Evolutionary conservation across 192 early-diverging fungal genomes (phyloP).

Genomic region (Backusella westeae): DNA sequence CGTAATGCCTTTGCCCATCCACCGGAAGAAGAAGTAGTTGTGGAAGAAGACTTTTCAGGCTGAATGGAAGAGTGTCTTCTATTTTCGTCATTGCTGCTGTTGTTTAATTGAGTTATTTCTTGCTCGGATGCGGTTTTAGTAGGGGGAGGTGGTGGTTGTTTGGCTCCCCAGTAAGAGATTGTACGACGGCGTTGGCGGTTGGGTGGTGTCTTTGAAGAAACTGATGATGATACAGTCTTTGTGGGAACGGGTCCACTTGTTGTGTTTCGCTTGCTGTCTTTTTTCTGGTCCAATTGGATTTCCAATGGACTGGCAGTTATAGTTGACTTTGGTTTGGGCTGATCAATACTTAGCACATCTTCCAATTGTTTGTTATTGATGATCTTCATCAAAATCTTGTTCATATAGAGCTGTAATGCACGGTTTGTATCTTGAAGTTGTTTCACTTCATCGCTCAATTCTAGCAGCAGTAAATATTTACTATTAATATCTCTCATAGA

Average conservation of each 20-base stretch:
- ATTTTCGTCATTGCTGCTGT: background rate
- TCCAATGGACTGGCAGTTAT: background rate
- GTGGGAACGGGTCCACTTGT: slow-evolving; percentile 16
- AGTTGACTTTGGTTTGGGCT: slow-evolving; percentile 25
- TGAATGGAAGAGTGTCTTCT: background rate
- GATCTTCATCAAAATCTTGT: slow-evolving; percentile 76
- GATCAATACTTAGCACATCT: slow-evolving; percentile 44
- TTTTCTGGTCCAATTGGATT: background rate
- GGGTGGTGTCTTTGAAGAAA: background rate
- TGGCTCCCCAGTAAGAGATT: slow-evolving; percentile 37
- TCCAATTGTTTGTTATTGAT: slow-evolving; percentile 55
- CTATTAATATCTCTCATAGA: background rate
- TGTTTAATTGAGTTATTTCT: background rate
- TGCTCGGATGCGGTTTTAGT: background rate
- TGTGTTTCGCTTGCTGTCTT: background rate
- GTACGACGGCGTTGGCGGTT: slow-evolving; percentile 33
- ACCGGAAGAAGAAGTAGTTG: background rate
- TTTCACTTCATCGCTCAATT: slow-evolving; percentile 58
- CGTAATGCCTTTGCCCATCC: slow-evolving; percentile 34
- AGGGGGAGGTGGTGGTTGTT: slow-evolving; percentile 13
- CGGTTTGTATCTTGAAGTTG: slow-evolving; percentile 64
- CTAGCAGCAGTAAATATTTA: slow-evolving; percentile 12
- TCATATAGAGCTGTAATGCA: slow-evolving; percentile 69
- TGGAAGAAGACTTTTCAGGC: background rate
- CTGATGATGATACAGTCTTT: background rate